Evolutionary conservation across 495 filamentous ascomycete genomes (phyloP), one percentile per base, ranked within the genome.

Genomic region (Lepraria neglecta): DNA sequence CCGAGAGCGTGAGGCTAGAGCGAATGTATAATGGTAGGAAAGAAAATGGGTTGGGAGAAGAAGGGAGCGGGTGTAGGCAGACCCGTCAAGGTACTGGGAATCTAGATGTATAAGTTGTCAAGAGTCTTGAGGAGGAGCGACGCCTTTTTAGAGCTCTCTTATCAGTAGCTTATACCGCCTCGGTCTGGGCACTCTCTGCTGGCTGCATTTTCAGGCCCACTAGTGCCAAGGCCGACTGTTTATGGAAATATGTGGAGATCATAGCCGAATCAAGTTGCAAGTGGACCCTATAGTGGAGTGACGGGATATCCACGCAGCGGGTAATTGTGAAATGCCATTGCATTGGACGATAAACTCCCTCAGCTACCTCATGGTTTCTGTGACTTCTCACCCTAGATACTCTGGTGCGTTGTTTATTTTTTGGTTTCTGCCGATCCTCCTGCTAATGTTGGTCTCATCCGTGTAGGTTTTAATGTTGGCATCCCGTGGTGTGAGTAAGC

Each of bases 331-430:
- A 31, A 52, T 10, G 28, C 14, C 15, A 7, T 9, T 27, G 28
- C 15, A 52, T 52, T 52, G 48, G 48, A n/a, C 48, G 48, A 31
- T 31, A 52, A 52, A 52, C 14, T 31, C 31, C 24, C 48, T 50
- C 12, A 50, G 46, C 24, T 24, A 1, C 24, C 24, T 24, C 24
- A 24, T 1, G 24, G 24, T 24, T 2, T 24, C 1, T 38, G 7
- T 38, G 35, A 38, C 33, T 12, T 38, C 35, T 38, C 35, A 38
- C 7, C 35, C 3, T 38, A 38, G 4, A 38, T 6, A 6, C 12
- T 38, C 9, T 38, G 35, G 35, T 38, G 35, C 35, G 35, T 38
- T 7, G 35, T 38, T 38, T 38, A 12, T 38, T 7, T 3, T 38
- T 35, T 38, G 4, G 35, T 10, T 12, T 11, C 35, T 38, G 35